Base-by-base conservation (phyloP, 2,329 filamentous ascomycete species). In the Ascochyta viciae-villosae region DNA sequence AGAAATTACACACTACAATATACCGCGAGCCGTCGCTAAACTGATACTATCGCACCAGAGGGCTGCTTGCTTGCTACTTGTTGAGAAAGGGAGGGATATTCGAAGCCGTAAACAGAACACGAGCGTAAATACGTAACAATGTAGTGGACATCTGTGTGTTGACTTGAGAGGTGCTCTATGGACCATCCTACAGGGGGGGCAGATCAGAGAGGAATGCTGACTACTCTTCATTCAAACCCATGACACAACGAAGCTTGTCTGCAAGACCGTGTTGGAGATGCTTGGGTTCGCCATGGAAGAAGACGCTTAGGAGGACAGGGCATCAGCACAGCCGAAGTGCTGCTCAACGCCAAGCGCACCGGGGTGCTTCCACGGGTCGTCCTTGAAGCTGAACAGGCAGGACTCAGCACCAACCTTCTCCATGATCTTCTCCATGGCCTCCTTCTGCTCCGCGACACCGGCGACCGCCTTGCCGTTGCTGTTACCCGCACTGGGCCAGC, bases 291-390 rank as follows among this genome's bases (percentile, higher is more conserved):
- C 23, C 24, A 8, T 12, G 24, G 15, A n/a, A 23, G 24, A 22
- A 38, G 29, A 42, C 22, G 38, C 22, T 39, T 51, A 51, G 37
- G 62, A 60, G 31, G 55, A 47, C 48, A 74, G 85, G 85, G 71
- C 78, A 54, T 78, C 70, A 55, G 79, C 78, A 74, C 85, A 87
- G 61, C 92, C 91, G 85, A 91, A 97, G 83, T 83, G 82, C 79
- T 88, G 86, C 87, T 97, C 93, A 68, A 92, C 91, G 59, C 79
- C 78, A 77, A 87, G 91, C 31, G 78, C 75, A 65, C 89, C 89
- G 27, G 84, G 78, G 37, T 78, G 70, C 87, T 97, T 97, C 93
- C 93, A 98, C 65, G 77, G 62, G 76, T 97, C 93, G 70, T 96
- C 81, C 68, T 85, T 81, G 79, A 84, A 92, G 65, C 87, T 90